Base-by-base conservation (phyloP, 495 filamentous ascomycete genomes). In the Letharia lupina region DNA sequence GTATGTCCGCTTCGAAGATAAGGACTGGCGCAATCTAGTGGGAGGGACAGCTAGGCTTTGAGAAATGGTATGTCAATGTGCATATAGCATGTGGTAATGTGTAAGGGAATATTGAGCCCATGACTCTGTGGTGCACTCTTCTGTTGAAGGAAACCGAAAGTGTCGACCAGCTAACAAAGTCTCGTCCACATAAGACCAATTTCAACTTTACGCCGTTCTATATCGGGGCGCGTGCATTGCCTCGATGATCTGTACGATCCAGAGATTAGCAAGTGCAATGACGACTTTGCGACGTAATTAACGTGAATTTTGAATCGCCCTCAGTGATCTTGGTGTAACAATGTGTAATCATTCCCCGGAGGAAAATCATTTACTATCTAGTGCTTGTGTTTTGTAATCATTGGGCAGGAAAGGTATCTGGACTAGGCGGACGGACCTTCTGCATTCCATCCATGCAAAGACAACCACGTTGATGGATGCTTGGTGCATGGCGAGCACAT, bases 311-410 rank as follows among this genome's bases (percentile, higher is more conserved):
- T 41, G 16, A 7, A 58, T n/a, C 48, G 52, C 69, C 79, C 87
- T 91, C 88, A 91, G 89, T 86, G 88, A 91, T 91, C 88, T 91
- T 91, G 88, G 89, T 91, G 83, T 80, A 79, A 80, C 59, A 81
- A 67, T 73, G 70, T 76, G 82, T 81, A 80, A 82, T 87, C 85
- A 89, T 79, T 69, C 77, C 82, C 86, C 80, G 72, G 75, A 84
- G 79, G 57, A 82, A 82, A 48, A 83, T 90, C 86, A 86, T 80
- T 82, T 91, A 89, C 87, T 89, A 89, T 91, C 89, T 91, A 90
- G 87, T 78, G 88, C 88, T 81, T 86, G 80, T 81, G 74, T 75
- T 79, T 81, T 85, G 60, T 91, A 89, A 90, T 91, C 89, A 87
- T 88, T 67, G 87, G 81, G 80, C 69, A 72, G 66, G 72, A 23